These are phyloP conservation scores for Amylocarpus encephaloides DNA, from an alignment of 2,329 filamentous ascomycete genomes.

Conservation along the genomic window DNA sequence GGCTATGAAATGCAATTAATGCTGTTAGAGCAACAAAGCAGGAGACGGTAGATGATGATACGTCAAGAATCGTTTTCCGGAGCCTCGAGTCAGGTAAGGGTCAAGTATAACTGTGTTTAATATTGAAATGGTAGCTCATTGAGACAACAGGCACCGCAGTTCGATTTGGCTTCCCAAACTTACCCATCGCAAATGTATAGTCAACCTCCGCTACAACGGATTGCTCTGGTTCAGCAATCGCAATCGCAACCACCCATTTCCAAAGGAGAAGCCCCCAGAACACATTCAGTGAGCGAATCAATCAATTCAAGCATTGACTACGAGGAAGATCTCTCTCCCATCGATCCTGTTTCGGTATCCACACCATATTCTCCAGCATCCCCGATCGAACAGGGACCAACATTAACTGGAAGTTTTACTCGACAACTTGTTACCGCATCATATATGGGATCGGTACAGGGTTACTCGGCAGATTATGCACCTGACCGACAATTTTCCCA, in stretches of 20 bases:
- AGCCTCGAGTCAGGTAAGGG: neutral
- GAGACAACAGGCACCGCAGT: neutral
- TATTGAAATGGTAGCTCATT: neutral
- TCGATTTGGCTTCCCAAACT: no score
- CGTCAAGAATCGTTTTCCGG: neutral
- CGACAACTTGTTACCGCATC: neutral
- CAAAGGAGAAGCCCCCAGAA: no score
- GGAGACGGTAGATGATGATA: neutral
- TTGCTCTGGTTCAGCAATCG: neutral
- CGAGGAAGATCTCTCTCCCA: no score
- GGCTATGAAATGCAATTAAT: slow-evolving; percentile 3
- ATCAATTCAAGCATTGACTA: no score
- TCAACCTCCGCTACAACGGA: no score
- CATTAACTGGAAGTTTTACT: neutral
- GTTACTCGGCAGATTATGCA: no score
- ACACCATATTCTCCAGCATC: neutral
- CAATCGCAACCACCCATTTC: no score
- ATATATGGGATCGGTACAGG: no score
- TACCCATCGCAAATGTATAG: no score
- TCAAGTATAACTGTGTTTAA: neutral
- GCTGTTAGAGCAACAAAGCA: slow-evolving; percentile 1
- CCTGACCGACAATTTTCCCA: no score
- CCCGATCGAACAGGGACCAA: neutral
- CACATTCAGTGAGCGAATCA: no score
- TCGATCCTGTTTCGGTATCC: no score